Base-by-base conservation (phyloP, 495 filamentous ascomycete species). In the Parachaetomium inaequale region DNA sequence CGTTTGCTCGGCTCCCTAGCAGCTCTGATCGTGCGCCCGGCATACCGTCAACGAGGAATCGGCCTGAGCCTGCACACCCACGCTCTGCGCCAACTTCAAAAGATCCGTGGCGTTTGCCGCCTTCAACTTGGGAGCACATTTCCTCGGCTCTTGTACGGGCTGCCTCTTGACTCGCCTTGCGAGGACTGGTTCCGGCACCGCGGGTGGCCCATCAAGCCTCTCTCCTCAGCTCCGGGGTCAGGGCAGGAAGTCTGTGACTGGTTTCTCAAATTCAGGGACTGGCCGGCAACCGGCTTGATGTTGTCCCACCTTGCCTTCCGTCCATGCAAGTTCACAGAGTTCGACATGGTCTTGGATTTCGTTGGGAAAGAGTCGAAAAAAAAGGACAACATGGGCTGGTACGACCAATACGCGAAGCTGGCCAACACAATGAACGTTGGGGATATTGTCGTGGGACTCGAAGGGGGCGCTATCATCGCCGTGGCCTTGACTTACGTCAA, bases 61-160 rank as follows among this genome's bases (percentile, higher is more conserved):
- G 85, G 85, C 15, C 69, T 80, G 55, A 83, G 80, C 50, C 70
- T 87, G 28, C 83, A 87, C 68, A 74, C 79, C 47, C 79, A 84
- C 43, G 82, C 84, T 11, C 59, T 82, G 28, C 72, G 70, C 23
- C 75, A 83, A 59, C 77, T 87, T n/a, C 73, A 72, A 15, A 78
- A 76, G 56, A 81, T 78, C 38, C 75, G 80, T 32, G 83, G 83
- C 2, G 76, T 86, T 32, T 76, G 76, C 31, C 79, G 82, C 25
- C 64, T 87, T 36, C 84, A 85, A 55, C 76, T 87, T 23, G 85
- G 85, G 31, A 83, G 79, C 68, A 84, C 83, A 21, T 87, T 85
- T 61, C 85, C 85, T 40, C 80, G 85, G 42, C 70, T 87, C 7
- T 72, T 87, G 17, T 84, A 83, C 61, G 85, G 85, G 2, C 72